These are phyloP conservation scores for Terana coerulea DNA, from an alignment of 768 basidiomycete species.

Conservation along the genomic window DNA sequence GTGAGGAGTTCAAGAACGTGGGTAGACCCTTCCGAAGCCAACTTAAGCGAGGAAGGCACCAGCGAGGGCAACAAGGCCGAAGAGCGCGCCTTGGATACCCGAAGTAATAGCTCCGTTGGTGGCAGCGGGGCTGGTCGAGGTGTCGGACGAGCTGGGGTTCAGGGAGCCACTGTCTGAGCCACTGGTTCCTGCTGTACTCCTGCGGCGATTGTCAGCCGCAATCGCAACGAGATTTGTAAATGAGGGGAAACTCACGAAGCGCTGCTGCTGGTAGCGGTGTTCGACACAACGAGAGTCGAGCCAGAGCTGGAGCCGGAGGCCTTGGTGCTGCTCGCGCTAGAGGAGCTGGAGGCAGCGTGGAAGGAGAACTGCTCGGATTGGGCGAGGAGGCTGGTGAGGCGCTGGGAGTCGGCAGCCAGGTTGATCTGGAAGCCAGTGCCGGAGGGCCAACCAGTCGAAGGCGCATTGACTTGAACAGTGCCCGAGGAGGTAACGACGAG, in stretches of 20 bases:
- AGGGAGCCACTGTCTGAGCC: slow-evolving; percentile 11
- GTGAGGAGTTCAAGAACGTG: not conserved
- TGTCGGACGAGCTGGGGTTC: slow-evolving; percentile 21
- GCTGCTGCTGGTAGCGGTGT: not conserved
- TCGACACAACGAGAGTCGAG: not conserved
- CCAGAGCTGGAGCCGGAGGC: slow-evolving; percentile 8
- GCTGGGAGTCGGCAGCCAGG: slow-evolving; percentile 47
- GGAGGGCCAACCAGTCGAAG: slow-evolving; percentile 62
- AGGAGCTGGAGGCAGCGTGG: slow-evolving; percentile 25
- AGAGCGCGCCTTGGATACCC: slow-evolving; percentile 28
- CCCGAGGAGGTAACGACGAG: slow-evolving; percentile 47
- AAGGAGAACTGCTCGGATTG: slow-evolving; percentile 67
- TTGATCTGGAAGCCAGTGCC: slow-evolving; percentile 69
- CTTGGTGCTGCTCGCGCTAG: slow-evolving; percentile 2
- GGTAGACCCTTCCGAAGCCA: not conserved
- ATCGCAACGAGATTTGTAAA: not conserved
- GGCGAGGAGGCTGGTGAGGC: slow-evolving; percentile 56
- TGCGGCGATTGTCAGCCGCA: not conserved
- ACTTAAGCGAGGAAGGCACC: slow-evolving; percentile 33
- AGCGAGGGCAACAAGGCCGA: slow-evolving; percentile 33
- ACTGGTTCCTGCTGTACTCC: slow-evolving; percentile 11
- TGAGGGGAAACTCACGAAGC: not conserved
- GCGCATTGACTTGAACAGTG: slow-evolving; percentile 42
- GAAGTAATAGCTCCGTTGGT: slow-evolving; percentile 29
- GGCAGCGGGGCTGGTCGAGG: slow-evolving; percentile 19